Base-by-base conservation (phyloP, 2,329 filamentous ascomycete genomes). In the Exophiala phaeomuriformis region DNA sequence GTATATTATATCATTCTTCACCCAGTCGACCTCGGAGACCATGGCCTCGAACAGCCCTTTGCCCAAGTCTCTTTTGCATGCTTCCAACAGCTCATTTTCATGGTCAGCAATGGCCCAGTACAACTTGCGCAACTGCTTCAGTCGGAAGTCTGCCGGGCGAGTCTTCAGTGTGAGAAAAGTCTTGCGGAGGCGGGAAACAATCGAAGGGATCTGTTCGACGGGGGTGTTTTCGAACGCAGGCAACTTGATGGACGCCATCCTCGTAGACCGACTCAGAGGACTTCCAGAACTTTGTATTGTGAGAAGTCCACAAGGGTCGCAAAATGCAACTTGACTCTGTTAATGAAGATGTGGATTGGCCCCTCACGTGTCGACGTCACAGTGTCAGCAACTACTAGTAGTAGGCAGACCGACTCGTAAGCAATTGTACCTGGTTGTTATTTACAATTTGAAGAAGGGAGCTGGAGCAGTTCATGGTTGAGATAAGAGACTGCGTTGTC, bases 101-200 rank as follows among this genome's bases (percentile, higher is more conserved):
- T 88, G 84, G 75, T 97, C 91, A 61, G 83, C 83, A 62, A 96
- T 62, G 7, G 81, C 90, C 93, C 93, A 97, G 76, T 95, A 97
- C 52, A 97, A 83, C 78, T 90, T 91, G 64, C 90, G 86, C 57
- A 98, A 82, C 77, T 97, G 93, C 51, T 82, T 77, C 59, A 90
- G 76, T 59, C 93, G 84, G 74, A 86, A 97, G 65, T 88, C 80
- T 56, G 96, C 68, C 51, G 88, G 79, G 67, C 89, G 89, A 41
- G 90, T 96, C 72, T 85, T 86, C 69, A 90, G 84, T 12, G 86
- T 79, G 63, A 79, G 77, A 72, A 88, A 97, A n/a, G 84, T 82
- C 48, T 76, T 72, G 65, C 83, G 83, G 41, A 86, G 72, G 4
- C 73, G 78, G 52, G 79, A 75, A 66, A 83, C 79, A 40, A 79